Evolutionary conservation across 2,329 filamentous ascomycete species (phyloP).

Genomic region (Anisogramma anomala): DNA sequence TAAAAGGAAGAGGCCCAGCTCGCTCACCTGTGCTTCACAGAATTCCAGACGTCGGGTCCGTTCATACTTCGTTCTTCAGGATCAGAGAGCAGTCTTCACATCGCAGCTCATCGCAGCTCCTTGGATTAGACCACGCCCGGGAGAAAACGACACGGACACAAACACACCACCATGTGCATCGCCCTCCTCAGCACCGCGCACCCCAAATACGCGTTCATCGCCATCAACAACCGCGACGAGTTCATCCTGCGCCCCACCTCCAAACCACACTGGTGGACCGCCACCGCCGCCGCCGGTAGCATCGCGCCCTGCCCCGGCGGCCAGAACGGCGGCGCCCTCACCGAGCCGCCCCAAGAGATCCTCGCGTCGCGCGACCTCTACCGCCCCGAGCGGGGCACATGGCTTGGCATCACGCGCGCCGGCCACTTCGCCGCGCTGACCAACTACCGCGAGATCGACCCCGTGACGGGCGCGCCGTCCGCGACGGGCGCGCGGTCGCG

Average conservation of each 20-base stretch:
- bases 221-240: conserved; percentile 70
- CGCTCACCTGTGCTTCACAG: too few species aligned
- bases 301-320: conserved; percentile 11
- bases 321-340: conserved; percentile 6
- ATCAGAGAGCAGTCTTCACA: too few species aligned
- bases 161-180: conserved; percentile 54
- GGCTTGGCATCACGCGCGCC: conserved; percentile 50
- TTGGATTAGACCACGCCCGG: too few species aligned
- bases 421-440: conserved; percentile 54
- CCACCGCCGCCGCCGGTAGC: conserved; percentile 18
- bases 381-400: conserved; percentile 51
- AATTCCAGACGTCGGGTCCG: too few species aligned
- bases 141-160: too few species aligned
- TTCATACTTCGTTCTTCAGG: too few species aligned
- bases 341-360: conserved; percentile 26
- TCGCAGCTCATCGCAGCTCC: too few species aligned
- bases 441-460: conserved; percentile 49
- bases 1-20: too few species aligned
- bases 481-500: conserved; percentile 45
- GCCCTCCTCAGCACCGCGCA: conserved; percentile 64
- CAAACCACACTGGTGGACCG: conserved; percentile 52
- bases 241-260: conserved; percentile 54
- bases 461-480: conserved; percentile 38
- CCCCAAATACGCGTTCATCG: conserved; percentile 61
- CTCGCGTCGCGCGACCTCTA: conserved; percentile 52